Percentiles rank a stretch among this genome's conserved stretches.
Conservation (phyloP, 192 early-diverging fungal genomes). For the Lunasporangiospora selenospora region DNA sequence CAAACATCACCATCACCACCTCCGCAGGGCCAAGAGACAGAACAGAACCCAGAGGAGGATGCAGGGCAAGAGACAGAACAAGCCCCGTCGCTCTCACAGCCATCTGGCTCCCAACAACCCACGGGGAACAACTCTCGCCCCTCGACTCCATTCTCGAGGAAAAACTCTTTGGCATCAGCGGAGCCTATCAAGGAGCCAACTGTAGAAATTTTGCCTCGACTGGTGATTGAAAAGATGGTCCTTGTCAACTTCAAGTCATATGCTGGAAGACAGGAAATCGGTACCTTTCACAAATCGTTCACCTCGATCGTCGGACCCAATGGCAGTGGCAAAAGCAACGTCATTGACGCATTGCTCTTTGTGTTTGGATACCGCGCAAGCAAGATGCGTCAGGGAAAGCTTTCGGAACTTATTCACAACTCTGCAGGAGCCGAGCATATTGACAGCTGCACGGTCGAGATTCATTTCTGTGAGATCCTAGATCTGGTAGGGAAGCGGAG, state of each 20-base stretch:
- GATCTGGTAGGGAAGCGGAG: slow-evolving; percentile 64
- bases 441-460: slow-evolving; percentile 83
- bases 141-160: too few species aligned
- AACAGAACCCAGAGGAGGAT: too few species aligned
- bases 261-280: slow-evolving; percentile 88
- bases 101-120: too few species aligned
- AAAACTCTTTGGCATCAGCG: too few species aligned
- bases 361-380: slow-evolving; percentile 98
- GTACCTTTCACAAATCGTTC: slow-evolving; percentile 94
- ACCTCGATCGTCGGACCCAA: slow-evolving; percentile 95
- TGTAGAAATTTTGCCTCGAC: slow-evolving; percentile 29
- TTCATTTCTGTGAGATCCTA: slow-evolving; percentile 92
- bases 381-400: slow-evolving; percentile 96
- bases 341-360: slow-evolving; percentile 96
- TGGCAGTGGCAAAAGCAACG: slow-evolving; percentile 98
- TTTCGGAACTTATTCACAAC: slow-evolving; percentile 95
- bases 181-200: slow-evolving; percentile 19
- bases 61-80: too few species aligned
- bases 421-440: slow-evolving; percentile 79
- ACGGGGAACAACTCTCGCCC: too few species aligned
- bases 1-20: too few species aligned
- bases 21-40: too few species aligned
- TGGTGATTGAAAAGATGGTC: slow-evolving; percentile 75
- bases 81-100: too few species aligned
- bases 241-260: slow-evolving; percentile 98